Evolutionary conservation across 352 stramenopile species (phyloP).

Genomic region (Phytophthora cactorum): DNA sequence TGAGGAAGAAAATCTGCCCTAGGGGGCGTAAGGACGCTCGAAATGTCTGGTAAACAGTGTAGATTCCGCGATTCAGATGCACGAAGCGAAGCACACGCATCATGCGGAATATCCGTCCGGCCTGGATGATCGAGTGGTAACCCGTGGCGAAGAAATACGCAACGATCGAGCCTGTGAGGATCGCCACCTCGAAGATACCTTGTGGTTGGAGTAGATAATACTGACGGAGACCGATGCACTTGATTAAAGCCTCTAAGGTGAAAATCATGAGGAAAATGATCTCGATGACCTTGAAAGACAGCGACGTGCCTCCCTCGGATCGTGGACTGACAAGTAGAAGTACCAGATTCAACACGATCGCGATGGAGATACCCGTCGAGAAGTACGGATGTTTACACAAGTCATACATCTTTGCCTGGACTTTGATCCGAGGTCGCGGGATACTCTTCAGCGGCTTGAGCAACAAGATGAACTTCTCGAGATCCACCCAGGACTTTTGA

Average conservation of each 20-base stretch:
- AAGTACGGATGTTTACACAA: slow-evolving; percentile 72
- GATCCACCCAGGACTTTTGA: slow-evolving; percentile 82
- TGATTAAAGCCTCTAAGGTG: slow-evolving; percentile 57
- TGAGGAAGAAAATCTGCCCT: slow-evolving; percentile 81
- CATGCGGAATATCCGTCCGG: slow-evolving; percentile 75
- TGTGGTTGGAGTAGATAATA: slow-evolving; percentile 65
- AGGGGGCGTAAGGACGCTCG: slow-evolving; percentile 68
- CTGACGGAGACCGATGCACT: slow-evolving; percentile 65
- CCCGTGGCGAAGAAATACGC: slow-evolving; percentile 69
- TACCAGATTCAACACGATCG: slow-evolving; percentile 76
- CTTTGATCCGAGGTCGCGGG: slow-evolving; percentile 38
- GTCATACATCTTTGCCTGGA: slow-evolving; percentile 58
- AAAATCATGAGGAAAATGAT: slow-evolving; percentile 76
- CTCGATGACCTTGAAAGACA: slow-evolving; percentile 67
- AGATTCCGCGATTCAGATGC: slow-evolving; percentile 71
- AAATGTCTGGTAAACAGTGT: slow-evolving; percentile 83
- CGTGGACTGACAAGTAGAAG: slow-evolving; percentile 70
- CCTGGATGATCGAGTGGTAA: slow-evolving; percentile 74
- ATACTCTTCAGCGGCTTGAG: slow-evolving; percentile 68
- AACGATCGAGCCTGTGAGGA: slow-evolving; percentile 64
- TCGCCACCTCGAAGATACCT: slow-evolving; percentile 69
- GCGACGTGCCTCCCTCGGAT: slow-evolving; percentile 21
- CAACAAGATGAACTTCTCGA: slow-evolving; percentile 81
- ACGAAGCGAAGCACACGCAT: slow-evolving; percentile 82
- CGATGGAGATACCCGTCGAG: slow-evolving; percentile 49